These are phyloP conservation scores for Trapa bicornis DNA, from an alignment of 345 rosid genomes.

Conservation along the genomic window DNA sequence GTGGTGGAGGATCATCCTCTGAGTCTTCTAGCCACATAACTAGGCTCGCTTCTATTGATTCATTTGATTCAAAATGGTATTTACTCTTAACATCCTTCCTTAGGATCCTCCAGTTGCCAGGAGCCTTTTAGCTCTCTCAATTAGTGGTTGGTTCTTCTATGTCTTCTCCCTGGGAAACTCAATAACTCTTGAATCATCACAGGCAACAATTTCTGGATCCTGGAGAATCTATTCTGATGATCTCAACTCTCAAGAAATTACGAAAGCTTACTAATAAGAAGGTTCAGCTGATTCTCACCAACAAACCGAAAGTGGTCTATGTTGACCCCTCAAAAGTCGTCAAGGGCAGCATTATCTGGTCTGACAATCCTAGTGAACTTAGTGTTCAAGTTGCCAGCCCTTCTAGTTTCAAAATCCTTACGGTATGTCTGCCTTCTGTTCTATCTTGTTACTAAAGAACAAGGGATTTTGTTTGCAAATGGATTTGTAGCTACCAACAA, in stretches of 20 bases:
- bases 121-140: neutral
- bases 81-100: constrained; percentile 10
- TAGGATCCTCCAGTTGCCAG: neutral
- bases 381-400: constrained; percentile 70
- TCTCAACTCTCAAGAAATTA: constrained; percentile 85
- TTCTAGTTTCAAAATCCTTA: constrained; percentile 79
- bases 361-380: constrained; percentile 80
- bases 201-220: constrained; percentile 98
- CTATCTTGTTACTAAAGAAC: neutral
- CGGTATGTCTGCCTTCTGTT: constrained; percentile 33
- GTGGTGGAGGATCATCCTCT: constrained; percentile 32
- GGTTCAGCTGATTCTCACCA: constrained; percentile 93
- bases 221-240: constrained; percentile 90
- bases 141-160: neutral
- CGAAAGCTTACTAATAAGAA: constrained; percentile 87
- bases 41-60: constrained; percentile 93
- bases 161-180: neutral
- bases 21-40: constrained; percentile 63
- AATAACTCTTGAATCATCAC: constrained; percentile 10
- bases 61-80: constrained; percentile 98
- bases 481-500: neutral
- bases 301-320: constrained; percentile 78
- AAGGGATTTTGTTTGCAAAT: neutral
- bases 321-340: constrained; percentile 74
- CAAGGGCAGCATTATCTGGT: constrained; percentile 87